Evolutionary conservation across 208 protist species (phyloP), one percentile per base, ranked within the genome.

Genomic region (Acanthamoeba rhysodes): DNA sequence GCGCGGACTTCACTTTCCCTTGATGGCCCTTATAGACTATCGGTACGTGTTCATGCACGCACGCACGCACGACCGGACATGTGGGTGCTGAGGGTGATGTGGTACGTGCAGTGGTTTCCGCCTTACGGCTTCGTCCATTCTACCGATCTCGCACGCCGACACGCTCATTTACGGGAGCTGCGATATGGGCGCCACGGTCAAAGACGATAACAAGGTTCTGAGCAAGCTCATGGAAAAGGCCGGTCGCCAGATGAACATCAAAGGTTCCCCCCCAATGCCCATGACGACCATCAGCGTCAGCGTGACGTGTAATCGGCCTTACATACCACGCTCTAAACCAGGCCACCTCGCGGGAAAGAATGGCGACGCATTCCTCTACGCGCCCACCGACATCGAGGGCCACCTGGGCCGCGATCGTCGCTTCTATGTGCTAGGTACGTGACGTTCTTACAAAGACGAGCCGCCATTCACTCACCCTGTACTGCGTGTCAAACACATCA

Each of bases 11-110:
- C 87, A 93, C 55, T 85, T 96, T 20, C 92, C 91, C 9, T 59
- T 96, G 32, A 96, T 96, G 95, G 55, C 91, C 14, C 72, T 95
- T 27, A 82, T 96, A 66, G 95, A 96, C 78, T 96, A 95, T 53
- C 93, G 91, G 88, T 93, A 72, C 22, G 66, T 76, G 45, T 88
- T 48, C 3, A 27, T 5, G 4, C 37, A 41, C 37, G 4, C 37
- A 41, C 37, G 4, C 37, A 41, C 37, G 37, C 37, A 41, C 37
- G 37, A 41, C 37, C 37, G 37, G 12, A 59, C 55, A 22, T 59
- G 41, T 24, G 59, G 10, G 18, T 68, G 59, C 22, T 29, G 27
- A n/a, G 18, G 10, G 59, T 29, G 20, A 66, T 66, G 59, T 85
- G 16, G 22, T n/a, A 34, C 22, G 50, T 37, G 45, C 94, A 94